Evolutionary conservation across 441 rosid genomes (phyloP).

Genomic region (Brassica hybrid): DNA sequence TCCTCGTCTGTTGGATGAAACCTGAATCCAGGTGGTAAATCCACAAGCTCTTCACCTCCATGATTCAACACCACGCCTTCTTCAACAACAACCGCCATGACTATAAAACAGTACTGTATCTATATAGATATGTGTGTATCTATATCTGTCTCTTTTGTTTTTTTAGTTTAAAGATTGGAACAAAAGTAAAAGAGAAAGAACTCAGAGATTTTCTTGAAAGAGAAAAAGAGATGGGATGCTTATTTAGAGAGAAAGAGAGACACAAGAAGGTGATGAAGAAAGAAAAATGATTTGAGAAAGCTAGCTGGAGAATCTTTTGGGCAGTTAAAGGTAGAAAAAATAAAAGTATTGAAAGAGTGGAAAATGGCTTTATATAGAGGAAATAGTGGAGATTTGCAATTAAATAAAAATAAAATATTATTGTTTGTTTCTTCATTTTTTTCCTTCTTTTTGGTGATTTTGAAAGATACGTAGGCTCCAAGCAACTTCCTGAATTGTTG

Average conservation of each 20-base stretch:
- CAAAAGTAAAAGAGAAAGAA: background rate
- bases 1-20: constrained; percentile 95
- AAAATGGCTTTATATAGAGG: constrained; percentile 39
- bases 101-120: constrained; percentile 4
- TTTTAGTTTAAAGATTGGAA: background rate
- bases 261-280: constrained; percentile 34
- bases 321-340: constrained; percentile 43
- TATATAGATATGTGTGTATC: background rate
- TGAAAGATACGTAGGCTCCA: constrained; percentile 66
- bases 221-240: constrained; percentile 10
- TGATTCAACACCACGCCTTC: constrained; percentile 34
- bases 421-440: constrained; percentile 10
- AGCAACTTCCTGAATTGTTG: constrained; percentile 54
- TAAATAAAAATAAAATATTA: background rate
- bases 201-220: constrained; percentile 8
- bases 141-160: background rate
- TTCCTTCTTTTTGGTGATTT: constrained; percentile 28
- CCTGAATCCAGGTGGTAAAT: constrained; percentile 85
- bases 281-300: constrained; percentile 30
- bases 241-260: constrained; percentile 12
- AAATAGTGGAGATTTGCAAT: constrained; percentile 55
- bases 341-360: constrained; percentile 41
- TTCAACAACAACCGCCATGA: constrained; percentile 33
- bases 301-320: constrained; percentile 41
- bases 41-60: constrained; percentile 42